Evolutionary conservation across 176 grass and related monocot genomes (phyloP).

Genomic region (Areca catechu): DNA sequence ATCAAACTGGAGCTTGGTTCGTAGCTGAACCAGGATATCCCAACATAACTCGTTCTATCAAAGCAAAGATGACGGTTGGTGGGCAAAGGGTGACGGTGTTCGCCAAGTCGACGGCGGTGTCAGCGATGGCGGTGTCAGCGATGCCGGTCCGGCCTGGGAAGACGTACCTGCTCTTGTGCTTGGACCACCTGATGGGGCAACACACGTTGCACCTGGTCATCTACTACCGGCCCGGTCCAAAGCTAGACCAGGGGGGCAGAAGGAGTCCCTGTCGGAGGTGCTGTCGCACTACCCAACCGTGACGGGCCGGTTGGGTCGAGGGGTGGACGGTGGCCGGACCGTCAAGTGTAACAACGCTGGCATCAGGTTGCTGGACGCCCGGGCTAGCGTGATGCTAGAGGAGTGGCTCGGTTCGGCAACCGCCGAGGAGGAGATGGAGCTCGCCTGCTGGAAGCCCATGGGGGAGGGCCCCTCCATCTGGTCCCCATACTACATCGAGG

Average conservation of each 20-base stretch:
- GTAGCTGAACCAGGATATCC: too few relatives aligned
- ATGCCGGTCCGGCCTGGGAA: constrained; percentile 62
- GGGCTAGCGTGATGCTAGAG: constrained; percentile 40
- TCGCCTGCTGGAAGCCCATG: constrained; percentile 56
- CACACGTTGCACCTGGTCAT: constrained; percentile 52
- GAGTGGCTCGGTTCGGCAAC: constrained; percentile 54
- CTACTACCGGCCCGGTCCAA: constrained; percentile 47
- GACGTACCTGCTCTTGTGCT: constrained; percentile 40
- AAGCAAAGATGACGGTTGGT: constrained; percentile 2
- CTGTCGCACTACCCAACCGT: constrained; percentile 77
- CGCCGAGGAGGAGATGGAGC: constrained; percentile 66
- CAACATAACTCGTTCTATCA: too few relatives aligned
- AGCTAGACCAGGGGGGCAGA: constrained; percentile 36
- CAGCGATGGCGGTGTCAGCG: constrained; percentile 46
- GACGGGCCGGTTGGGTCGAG: constrained; percentile 43
- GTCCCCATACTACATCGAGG: constrained; percentile 87
- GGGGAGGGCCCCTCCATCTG: constrained; percentile 47
- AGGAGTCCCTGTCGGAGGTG: constrained; percentile 73
- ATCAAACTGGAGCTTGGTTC: too few relatives aligned
- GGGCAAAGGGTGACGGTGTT: constrained; percentile 43
- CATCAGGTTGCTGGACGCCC: constrained; percentile 56
- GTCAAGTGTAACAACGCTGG: constrained; percentile 94
- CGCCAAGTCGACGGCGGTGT: constrained; percentile 69
- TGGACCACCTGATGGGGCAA: constrained; percentile 56
- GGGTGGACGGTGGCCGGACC: constrained; percentile 33